Evolutionary conservation across 2,329 filamentous ascomycete genomes (phyloP).

Genomic region (Juglanconis oblonga): DNA sequence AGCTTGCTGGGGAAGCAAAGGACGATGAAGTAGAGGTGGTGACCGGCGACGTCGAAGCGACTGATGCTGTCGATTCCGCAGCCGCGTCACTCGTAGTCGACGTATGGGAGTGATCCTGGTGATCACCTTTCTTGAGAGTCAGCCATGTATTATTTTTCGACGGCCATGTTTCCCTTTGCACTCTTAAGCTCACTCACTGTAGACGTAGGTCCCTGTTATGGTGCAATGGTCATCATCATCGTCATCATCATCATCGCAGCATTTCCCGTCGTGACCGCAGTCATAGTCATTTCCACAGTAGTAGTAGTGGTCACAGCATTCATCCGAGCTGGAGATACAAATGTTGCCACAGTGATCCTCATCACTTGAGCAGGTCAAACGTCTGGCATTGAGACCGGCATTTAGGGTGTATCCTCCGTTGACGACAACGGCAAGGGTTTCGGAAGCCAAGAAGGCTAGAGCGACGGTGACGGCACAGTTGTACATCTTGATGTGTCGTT

Average conservation of each 20-base stretch:
- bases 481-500: no score
- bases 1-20: neutral
- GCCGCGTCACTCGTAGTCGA: no score
- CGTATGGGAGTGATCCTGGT: neutral
- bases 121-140: neutral
- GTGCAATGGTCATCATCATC: no score
- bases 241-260: neutral
- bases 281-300: neutral
- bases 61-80: neutral
- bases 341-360: constrained; percentile 3
- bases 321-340: neutral
- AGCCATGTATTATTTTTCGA: no score
- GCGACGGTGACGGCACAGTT: no score
- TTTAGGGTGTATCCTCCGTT: neutral
- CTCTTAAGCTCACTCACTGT: neutral
- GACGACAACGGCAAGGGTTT: neutral
- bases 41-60: neutral
- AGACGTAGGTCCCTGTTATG: neutral
- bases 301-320: constrained; percentile 1
- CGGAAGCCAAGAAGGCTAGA: neutral
- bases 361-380: neutral
- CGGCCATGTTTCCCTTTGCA: no score
- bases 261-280: neutral
- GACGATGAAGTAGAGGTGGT: neutral
- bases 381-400: neutral